phyloP scores from a whole-genome alignment of 1,284 basidiomycete genomes.

The Cryptococcus sp. region DNA sequence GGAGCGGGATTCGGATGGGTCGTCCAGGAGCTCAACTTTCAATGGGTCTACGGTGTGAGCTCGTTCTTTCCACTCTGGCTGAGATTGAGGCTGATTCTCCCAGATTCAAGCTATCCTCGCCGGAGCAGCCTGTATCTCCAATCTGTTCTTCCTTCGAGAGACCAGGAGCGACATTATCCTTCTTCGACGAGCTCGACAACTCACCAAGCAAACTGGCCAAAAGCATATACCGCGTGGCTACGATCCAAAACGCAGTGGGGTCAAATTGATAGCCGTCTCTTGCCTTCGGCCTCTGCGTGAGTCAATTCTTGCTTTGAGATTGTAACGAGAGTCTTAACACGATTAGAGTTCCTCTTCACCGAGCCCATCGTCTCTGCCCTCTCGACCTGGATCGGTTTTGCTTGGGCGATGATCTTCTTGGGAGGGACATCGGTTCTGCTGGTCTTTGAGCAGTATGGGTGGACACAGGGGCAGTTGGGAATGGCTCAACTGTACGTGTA shows the following conservation, averaged over 20 bases:
- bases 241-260: constrained; percentile 35
- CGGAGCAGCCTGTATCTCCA: constrained; percentile 26
- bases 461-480: constrained; percentile 29
- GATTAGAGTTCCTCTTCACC: constrained; percentile 45
- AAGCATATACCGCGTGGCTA: constrained; percentile 39
- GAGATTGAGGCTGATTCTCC: neutral
- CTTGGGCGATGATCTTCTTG: constrained; percentile 43
- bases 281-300: constrained; percentile 38
- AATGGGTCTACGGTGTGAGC: constrained; percentile 39
- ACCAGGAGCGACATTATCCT: constrained; percentile 49
- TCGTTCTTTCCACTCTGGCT: constrained; percentile 2
- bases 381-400: constrained; percentile 48
- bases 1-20: constrained; percentile 26
- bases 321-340: too few relatives aligned
- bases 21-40: constrained; percentile 24
- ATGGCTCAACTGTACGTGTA: constrained; percentile 26
- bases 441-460: constrained; percentile 38
- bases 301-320: too few relatives aligned
- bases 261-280: constrained; percentile 34
- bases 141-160: constrained; percentile 40
- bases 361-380: constrained; percentile 50
- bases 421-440: constrained; percentile 28
- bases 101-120: constrained; percentile 28
- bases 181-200: constrained; percentile 34
- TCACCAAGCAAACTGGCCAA: constrained; percentile 44